phyloP scores from a whole-genome alignment of 345 rosid species.

The Populus davidiana region DNA sequence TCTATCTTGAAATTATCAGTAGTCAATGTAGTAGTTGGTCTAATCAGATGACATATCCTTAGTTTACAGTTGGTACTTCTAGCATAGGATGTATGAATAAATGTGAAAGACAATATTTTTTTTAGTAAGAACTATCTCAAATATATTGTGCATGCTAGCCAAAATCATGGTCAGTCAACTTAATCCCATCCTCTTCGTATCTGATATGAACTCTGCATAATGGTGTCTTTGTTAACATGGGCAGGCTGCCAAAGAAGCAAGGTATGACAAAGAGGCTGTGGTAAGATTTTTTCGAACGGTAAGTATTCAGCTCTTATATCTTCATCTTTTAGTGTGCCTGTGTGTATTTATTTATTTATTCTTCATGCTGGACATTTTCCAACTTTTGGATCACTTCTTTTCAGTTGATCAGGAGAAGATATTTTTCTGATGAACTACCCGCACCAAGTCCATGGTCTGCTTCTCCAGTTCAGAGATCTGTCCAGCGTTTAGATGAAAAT shows the following conservation, averaged over 20 bases:
- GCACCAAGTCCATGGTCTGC: constrained; percentile 71
- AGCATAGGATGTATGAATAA: neutral
- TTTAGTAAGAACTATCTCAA: neutral
- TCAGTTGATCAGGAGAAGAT: constrained; percentile 94
- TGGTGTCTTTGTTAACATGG: constrained; percentile 20
- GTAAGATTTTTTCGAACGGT: constrained; percentile 79
- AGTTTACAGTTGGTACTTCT: neutral
- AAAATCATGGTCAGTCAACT: neutral
- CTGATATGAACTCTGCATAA: neutral
- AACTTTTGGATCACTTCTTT: constrained; percentile 12
- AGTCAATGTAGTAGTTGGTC: neutral
- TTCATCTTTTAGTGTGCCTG: neutral
- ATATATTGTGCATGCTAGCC: neutral
- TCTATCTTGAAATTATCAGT: neutral
- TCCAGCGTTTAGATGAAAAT: constrained; percentile 72
- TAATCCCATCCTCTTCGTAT: neutral
- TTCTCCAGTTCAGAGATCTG: constrained; percentile 52
- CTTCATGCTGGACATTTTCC: constrained; percentile 1
- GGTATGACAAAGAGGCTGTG: constrained; percentile 92
- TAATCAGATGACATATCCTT: neutral
- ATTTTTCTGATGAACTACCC: constrained; percentile 82
- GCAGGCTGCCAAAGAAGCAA: constrained; percentile 95
- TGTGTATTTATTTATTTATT: neutral
- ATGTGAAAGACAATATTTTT: neutral
- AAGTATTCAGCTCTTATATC: constrained; percentile 22